Evolutionary conservation across 2,329 filamentous ascomycete genomes (phyloP).

Genomic region (Scytalidium lignicola): DNA sequence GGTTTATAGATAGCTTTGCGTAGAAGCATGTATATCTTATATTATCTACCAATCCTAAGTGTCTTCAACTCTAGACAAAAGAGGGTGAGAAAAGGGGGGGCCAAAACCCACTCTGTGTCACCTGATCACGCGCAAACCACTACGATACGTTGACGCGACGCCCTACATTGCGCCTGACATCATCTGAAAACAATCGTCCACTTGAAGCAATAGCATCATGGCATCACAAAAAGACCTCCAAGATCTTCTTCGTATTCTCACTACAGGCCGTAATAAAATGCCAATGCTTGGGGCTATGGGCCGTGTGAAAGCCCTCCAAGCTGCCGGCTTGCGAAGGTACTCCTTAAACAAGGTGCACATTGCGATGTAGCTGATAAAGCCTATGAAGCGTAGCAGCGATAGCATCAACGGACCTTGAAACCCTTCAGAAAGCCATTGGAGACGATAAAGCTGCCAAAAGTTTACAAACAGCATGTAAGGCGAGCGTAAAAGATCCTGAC

Average conservation of each 20-base stretch:
- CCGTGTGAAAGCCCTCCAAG: conserved; percentile 53
- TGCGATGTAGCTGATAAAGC: conserved; percentile 5
- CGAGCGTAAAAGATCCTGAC: conserved; percentile 8
- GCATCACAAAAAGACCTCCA: conserved; percentile 54
- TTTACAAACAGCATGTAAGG: conserved; percentile 25
- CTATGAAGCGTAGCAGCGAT: conserved; percentile 23
- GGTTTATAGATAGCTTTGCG: too few species aligned
- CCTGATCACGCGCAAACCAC: background rate
- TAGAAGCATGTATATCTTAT: too few species aligned
- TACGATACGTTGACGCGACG: background rate
- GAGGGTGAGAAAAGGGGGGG: too few species aligned
- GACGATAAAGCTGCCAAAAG: conserved; percentile 27
- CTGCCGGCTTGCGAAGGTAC: conserved; percentile 51
- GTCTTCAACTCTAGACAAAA: too few species aligned
- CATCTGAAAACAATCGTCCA: background rate
- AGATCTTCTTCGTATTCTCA: conserved; percentile 56
- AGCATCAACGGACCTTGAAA: conserved; percentile 17
- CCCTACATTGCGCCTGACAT: background rate
- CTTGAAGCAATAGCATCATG: conserved; percentile 33
- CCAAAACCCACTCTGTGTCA: too few species aligned
- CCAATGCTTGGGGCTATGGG: conserved; percentile 55
- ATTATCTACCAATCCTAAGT: too few species aligned
- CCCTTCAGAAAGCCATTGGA: conserved; percentile 16
- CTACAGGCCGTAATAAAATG: conserved; percentile 45
- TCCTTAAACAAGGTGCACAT: background rate